Evolutionary conservation across 2,329 filamentous ascomycete species (phyloP).

Genomic region (Orbilia brochopaga): DNA sequence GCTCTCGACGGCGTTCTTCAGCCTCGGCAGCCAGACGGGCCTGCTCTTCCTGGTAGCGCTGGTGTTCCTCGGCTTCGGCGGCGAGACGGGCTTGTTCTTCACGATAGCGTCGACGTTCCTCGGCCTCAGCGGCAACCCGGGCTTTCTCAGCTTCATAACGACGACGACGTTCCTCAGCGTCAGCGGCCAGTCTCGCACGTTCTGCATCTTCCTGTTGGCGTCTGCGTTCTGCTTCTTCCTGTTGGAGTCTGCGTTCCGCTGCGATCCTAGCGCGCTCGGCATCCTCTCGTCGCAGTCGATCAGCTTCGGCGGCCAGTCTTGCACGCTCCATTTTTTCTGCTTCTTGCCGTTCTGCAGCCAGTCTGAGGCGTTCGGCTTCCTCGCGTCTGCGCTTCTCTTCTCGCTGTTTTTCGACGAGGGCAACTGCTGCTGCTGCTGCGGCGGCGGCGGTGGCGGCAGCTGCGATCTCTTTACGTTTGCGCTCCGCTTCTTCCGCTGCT

Average conservation of each 20-base stretch:
- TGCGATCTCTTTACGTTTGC: slow-evolving; percentile 21
- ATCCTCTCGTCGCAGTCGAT: slow-evolving; percentile 33
- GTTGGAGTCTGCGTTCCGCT: slow-evolving; percentile 33
- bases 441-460: slow-evolving; percentile 19
- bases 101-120: slow-evolving; percentile 12
- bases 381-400: slow-evolving; percentile 41
- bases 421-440: slow-evolving; percentile 13
- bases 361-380: slow-evolving; percentile 27
- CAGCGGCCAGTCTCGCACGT: slow-evolving; percentile 21
- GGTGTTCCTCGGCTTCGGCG: slow-evolving; percentile 16
- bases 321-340: slow-evolving; percentile 19
- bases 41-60: slow-evolving; percentile 10
- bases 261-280: slow-evolving; percentile 31
- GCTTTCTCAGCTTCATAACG: slow-evolving; percentile 25
- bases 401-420: slow-evolving; percentile 24
- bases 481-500: slow-evolving; percentile 14
- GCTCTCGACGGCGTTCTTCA: slow-evolving; percentile 15
- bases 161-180: slow-evolving; percentile 19
- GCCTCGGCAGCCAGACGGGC: slow-evolving; percentile 24
- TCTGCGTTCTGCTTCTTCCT: slow-evolving; percentile 40
- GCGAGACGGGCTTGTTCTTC: slow-evolving; percentile 6
- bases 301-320: slow-evolving; percentile 26
- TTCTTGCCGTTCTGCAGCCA: slow-evolving; percentile 26
- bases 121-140: slow-evolving; percentile 27
- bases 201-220: slow-evolving; percentile 29